phyloP scores from a whole-genome alignment of 768 basidiomycete species.

The Lentinula detonsa region DNA sequence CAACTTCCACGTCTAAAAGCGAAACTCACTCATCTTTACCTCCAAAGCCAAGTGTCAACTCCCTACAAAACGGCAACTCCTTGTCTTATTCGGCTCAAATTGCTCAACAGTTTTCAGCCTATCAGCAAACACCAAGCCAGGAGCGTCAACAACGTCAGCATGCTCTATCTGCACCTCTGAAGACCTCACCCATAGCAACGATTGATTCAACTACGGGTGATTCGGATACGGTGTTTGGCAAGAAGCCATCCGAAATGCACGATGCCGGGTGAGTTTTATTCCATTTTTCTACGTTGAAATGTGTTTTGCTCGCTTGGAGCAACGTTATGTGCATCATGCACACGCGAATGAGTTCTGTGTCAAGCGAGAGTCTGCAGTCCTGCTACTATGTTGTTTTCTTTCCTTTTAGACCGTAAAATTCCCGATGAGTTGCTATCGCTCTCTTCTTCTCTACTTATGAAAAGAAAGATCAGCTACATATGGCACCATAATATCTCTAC shows the following conservation, averaged over 20 bases:
- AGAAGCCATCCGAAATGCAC: slow-evolving; percentile 70
- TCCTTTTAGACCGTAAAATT: not conserved
- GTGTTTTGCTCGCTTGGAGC: not conserved
- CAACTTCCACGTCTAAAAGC: not conserved
- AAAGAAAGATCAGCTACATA: not conserved
- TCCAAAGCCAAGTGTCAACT: slow-evolving; percentile 1
- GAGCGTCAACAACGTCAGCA: slow-evolving; percentile 43
- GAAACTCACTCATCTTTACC: slow-evolving; percentile 2
- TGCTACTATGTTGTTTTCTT: not conserved
- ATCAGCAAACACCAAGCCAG: slow-evolving; percentile 61
- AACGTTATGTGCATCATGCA: slow-evolving; percentile 4
- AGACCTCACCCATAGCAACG: slow-evolving; percentile 19
- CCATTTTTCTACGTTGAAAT: not conserved
- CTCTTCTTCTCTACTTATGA: slow-evolving; percentile 9
- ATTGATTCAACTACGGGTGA: slow-evolving; percentile 20
- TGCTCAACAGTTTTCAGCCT: slow-evolving; percentile 58
- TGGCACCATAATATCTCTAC: not conserved
- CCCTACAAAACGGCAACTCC: not conserved
- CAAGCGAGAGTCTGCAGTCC: not conserved
- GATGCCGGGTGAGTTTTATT: slow-evolving; percentile 70
- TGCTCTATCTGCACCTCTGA: slow-evolving; percentile 16
- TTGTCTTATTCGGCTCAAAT: slow-evolving; percentile 51
- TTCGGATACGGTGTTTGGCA: slow-evolving; percentile 41
- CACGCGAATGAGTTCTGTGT: not conserved
- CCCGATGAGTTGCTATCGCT: slow-evolving; percentile 10